Evolutionary conservation across 148 eudicot genomes (phyloP).

Genomic region (Arbutus unedo): DNA sequence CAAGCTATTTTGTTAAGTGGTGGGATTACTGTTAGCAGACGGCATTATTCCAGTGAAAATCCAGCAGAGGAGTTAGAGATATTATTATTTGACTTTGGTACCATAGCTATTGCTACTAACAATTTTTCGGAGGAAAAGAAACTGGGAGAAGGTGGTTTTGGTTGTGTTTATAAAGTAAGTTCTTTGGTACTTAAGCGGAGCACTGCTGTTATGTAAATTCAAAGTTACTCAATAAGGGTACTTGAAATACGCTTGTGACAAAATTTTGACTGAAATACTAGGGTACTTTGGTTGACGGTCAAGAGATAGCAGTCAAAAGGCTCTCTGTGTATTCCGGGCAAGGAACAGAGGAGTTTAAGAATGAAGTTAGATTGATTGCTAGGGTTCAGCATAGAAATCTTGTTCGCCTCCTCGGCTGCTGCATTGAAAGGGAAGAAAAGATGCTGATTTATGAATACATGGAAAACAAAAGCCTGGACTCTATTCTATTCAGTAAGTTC

Average conservation of each 20-base stretch:
- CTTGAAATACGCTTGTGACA: too few relatives aligned
- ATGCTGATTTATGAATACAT: constrained; percentile 46
- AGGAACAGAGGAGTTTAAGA: constrained; percentile 41
- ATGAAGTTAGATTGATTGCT: constrained; percentile 38
- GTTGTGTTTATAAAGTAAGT: constrained; percentile 40
- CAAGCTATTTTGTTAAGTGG: too few relatives aligned
- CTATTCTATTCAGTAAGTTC: constrained; percentile 26
- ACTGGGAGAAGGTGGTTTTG: constrained; percentile 43
- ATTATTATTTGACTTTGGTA: constrained; percentile 11
- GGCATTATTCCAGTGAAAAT: too few relatives aligned
- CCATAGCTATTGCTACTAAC: constrained; percentile 24
- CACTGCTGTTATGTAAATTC: too few relatives aligned
- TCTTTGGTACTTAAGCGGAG: background rate
- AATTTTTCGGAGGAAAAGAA: constrained; percentile 24
- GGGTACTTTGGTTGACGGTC: constrained; percentile 36
- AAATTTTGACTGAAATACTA: background rate
- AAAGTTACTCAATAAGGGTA: too few relatives aligned
- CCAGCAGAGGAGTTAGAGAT: too few relatives aligned
- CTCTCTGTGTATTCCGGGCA: constrained; percentile 37
- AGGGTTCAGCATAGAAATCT: constrained; percentile 50
- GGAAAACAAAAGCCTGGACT: constrained; percentile 42
- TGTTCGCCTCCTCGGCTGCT: constrained; percentile 41
- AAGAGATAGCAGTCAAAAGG: constrained; percentile 45
- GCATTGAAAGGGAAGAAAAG: constrained; percentile 34
- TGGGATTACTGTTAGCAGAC: too few relatives aligned